A percentile compares a stretch with the other conserved stretches of the same genome.
These are phyloP conservation scores for Glycine soja DNA, from an alignment of 306 rosid species.

Conservation along the genomic window DNA sequence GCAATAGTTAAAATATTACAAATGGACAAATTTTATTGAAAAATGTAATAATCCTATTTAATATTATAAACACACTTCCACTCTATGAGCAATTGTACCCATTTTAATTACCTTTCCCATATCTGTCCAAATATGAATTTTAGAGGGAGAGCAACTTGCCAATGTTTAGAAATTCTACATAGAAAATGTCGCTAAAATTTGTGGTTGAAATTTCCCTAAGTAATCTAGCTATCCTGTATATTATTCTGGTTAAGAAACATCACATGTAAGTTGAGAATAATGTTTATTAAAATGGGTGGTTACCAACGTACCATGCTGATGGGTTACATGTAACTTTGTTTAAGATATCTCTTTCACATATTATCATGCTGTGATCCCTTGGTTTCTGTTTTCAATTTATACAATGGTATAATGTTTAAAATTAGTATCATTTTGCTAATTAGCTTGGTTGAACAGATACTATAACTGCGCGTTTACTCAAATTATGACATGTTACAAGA, in stretches of 20 bases:
- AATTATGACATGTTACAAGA: no score
- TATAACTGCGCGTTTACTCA: no score
- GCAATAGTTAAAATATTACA: background rate
- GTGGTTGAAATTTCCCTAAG: background rate
- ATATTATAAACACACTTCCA: background rate
- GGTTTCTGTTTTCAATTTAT: no score
- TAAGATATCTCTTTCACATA: no score
- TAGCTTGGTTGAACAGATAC: no score
- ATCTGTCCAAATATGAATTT: constrained; percentile 1
- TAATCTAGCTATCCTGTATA: background rate
- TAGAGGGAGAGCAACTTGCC: background rate
- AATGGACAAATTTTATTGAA: background rate
- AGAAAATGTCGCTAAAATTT: background rate
- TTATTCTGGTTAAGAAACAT: background rate
- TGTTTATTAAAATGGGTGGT: no score
- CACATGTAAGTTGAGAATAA: background rate
- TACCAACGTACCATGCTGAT: no score
- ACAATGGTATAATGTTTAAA: no score
- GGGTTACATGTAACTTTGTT: no score
- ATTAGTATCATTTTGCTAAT: no score
- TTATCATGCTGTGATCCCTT: no score
- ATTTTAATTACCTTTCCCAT: background rate
- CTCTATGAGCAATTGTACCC: background rate
- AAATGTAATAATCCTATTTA: background rate
- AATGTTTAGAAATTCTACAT: background rate